Percentiles rank a stretch among this genome's conserved stretches.
phyloP scores from a whole-genome alignment of 75 land plant genomes.

The Cunninghamia lanceolata region DNA sequence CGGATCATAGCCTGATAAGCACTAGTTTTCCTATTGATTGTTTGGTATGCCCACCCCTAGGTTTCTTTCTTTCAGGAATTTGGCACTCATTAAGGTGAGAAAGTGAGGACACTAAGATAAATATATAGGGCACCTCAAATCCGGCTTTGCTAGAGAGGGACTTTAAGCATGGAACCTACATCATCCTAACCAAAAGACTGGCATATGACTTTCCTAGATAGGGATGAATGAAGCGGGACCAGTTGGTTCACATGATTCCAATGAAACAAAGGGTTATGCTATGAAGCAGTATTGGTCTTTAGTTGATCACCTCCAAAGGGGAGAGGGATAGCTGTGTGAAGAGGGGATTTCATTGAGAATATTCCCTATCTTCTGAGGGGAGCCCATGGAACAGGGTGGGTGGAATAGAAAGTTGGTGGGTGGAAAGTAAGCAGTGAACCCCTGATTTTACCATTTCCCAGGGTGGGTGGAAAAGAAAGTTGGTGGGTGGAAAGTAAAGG shows the following conservation, averaged over 20 bases:
- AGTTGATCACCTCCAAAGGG: conserved; percentile 1
- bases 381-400: no score
- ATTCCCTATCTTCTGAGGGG: no score
- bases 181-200: not conserved
- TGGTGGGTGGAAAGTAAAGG: no score
- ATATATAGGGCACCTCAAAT: not conserved
- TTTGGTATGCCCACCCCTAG: not conserved
- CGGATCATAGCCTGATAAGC: not conserved
- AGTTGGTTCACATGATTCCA: not conserved
- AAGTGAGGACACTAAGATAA: not conserved
- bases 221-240: conserved; percentile 4
- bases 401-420: no score
- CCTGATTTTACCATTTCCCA: no score
- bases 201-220: not conserved
- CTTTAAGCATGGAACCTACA: no score
- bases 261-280: not conserved
- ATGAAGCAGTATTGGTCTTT: not conserved
- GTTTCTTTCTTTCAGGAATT: not conserved
- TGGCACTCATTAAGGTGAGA: not conserved
- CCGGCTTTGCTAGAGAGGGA: not conserved
- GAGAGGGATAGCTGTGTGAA: not conserved
- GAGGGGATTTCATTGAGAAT: no score
- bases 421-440: no score
- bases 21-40: conserved; percentile 1
- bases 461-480: no score